A percentile compares a stretch with the other conserved stretches of the same genome.
Evolutionary conservation across 495 filamentous ascomycete species (phyloP).

Genomic region (Tuber aestivum): DNA sequence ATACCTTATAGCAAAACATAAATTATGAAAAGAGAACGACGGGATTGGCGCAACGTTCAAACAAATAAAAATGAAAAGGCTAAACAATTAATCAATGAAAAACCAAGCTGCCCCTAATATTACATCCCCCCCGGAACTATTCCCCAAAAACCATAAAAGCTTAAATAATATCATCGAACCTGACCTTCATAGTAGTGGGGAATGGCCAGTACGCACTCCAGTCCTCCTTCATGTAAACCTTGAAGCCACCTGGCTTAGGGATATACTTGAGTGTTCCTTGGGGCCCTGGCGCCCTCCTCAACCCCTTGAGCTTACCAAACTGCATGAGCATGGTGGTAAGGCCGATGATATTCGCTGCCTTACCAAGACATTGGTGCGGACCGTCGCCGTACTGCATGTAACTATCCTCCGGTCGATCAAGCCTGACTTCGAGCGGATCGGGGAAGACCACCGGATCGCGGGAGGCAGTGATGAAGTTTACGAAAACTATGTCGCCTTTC

Average conservation of each 20-base stretch:
- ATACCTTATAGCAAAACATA: too few relatives aligned
- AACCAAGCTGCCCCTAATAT: conserved; percentile 11
- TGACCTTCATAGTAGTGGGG: conserved; percentile 61
- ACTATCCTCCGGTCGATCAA: conserved; percentile 59
- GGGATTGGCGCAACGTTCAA: not conserved
- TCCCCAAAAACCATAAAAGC: not conserved
- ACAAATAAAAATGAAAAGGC: not conserved
- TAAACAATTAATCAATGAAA: not conserved
- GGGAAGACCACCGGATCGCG: conserved; percentile 62
- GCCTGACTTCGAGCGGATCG: conserved; percentile 58
- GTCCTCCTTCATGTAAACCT: conserved; percentile 68
- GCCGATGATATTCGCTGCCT: conserved; percentile 59
- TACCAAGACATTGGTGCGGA: conserved; percentile 51
- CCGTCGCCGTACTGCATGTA: conserved; percentile 64
- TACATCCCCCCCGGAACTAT: conserved; percentile 5
- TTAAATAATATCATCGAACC: conserved; percentile 47
- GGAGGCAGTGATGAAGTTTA: conserved; percentile 56
- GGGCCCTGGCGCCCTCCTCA: conserved; percentile 63
- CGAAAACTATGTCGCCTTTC: conserved; percentile 47
- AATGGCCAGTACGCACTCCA: conserved; percentile 66
- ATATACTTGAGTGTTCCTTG: conserved; percentile 72
- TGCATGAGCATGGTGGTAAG: conserved; percentile 53
- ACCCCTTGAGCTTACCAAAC: conserved; percentile 52
- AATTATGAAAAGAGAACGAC: too few relatives aligned
- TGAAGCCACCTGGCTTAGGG: conserved; percentile 54